phyloP scores from a whole-genome alignment of 805 yeast species.

The Vanderwaltozyma polyspora region DNA sequence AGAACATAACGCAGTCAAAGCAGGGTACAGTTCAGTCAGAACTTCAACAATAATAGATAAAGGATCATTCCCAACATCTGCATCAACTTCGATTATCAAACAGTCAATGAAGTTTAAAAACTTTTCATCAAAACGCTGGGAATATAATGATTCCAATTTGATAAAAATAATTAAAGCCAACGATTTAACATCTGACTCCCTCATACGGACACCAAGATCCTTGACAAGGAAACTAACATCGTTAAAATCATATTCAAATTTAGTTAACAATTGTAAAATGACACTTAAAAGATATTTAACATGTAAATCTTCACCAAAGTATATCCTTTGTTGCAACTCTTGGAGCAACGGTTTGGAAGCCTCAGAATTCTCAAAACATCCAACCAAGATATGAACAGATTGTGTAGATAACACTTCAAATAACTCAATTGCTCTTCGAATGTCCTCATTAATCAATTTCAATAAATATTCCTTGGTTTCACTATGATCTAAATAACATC shows the following conservation, averaged over 20 bases:
- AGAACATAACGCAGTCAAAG: constrained; percentile 19
- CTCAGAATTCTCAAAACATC: constrained; percentile 11
- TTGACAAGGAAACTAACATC: constrained; percentile 18
- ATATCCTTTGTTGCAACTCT: constrained; percentile 13
- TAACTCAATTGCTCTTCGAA: constrained; percentile 10
- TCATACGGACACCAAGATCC: constrained; percentile 14
- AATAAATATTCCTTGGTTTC: constrained; percentile 13
- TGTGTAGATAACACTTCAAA: constrained; percentile 13
- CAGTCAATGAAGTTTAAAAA: constrained; percentile 13
- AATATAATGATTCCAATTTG: constrained; percentile 9
- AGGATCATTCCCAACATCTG: constrained; percentile 15
- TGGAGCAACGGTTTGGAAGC: constrained; percentile 10
- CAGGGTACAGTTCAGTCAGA: constrained; percentile 21
- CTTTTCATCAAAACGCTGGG: constrained; percentile 10
- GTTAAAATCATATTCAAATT: constrained; percentile 17
- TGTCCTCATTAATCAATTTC: constrained; percentile 7
- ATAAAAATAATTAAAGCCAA: constrained; percentile 14
- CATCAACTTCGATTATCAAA: constrained; percentile 19
- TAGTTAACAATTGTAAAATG: constrained; percentile 19
- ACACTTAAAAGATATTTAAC: constrained; percentile 13
- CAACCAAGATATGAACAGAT: constrained; percentile 15
- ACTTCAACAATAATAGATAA: constrained; percentile 12
- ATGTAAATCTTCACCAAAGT: constrained; percentile 12
- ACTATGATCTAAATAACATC: constrained; percentile 22
- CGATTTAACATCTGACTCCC: constrained; percentile 12